phyloP scores from a whole-genome alignment of 2,329 filamentous ascomycete species.

The Beauveria sp. region DNA sequence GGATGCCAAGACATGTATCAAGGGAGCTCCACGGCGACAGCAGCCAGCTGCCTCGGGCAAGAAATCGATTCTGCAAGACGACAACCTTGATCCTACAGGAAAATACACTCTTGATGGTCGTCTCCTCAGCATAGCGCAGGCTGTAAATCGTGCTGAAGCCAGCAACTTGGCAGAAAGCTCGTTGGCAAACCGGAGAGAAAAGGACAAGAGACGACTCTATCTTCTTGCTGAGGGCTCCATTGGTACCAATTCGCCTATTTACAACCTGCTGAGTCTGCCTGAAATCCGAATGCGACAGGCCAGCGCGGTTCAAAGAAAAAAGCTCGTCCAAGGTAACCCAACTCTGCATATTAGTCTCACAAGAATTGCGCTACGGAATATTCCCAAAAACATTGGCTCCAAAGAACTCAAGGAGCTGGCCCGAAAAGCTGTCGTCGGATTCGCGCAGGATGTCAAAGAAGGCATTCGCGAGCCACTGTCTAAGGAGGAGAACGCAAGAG shows the following conservation, averaged over 20 bases:
- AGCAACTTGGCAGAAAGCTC: slow-evolving; percentile 64
- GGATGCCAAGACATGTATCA: slow-evolving; percentile 71
- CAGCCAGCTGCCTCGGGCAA: slow-evolving; percentile 45
- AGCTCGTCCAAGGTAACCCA: slow-evolving; percentile 84
- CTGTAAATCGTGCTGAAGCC: slow-evolving; percentile 79
- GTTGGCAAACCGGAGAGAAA: slow-evolving; percentile 56
- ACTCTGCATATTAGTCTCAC: slow-evolving; percentile 83
- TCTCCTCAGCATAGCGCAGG: slow-evolving; percentile 74
- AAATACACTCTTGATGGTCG: slow-evolving; percentile 87
- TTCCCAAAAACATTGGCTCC: slow-evolving; percentile 73
- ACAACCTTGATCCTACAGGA: slow-evolving; percentile 71
- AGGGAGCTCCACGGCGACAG: slow-evolving; percentile 58
- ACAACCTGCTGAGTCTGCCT: slow-evolving; percentile 64
- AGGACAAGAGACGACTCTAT: slow-evolving; percentile 85
- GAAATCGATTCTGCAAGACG: slow-evolving; percentile 82
- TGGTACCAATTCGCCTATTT: slow-evolving; percentile 66
- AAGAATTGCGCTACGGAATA: slow-evolving; percentile 82
- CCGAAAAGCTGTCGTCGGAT: slow-evolving; percentile 86
- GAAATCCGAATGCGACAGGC: slow-evolving; percentile 86
- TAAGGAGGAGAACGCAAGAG: slow-evolving; percentile 80
- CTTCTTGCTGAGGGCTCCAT: slow-evolving; percentile 83
- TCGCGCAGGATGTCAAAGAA: slow-evolving; percentile 80
- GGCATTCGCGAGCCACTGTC: slow-evolving; percentile 70
- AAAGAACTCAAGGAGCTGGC: slow-evolving; percentile 90
- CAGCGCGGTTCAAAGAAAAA: slow-evolving; percentile 79